These are phyloP conservation scores for Gastrolobium bilobum DNA, from an alignment of 306 rosid species.

Conservation along the genomic window DNA sequence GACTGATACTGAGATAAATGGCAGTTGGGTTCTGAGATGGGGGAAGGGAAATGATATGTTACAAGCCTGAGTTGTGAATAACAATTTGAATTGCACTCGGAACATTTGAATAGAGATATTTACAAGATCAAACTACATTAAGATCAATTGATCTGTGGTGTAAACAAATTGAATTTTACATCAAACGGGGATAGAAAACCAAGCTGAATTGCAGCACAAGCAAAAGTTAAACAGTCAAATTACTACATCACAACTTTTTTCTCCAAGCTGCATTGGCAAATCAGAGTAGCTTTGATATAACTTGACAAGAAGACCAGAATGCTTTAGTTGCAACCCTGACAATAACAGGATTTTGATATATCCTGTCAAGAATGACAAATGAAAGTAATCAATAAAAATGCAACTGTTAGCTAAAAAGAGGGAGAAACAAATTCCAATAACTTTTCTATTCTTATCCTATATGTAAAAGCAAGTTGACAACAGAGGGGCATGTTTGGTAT, in stretches of 20 bases:
- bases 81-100: constrained; percentile 48
- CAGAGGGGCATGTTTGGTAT: background rate
- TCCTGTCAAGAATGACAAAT: constrained; percentile 58
- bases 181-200: constrained; percentile 30
- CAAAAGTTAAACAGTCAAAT: constrained; percentile 34
- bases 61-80: constrained; percentile 21
- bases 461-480: background rate
- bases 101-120: constrained; percentile 49
- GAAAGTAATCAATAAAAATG: background rate
- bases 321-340: constrained; percentile 80
- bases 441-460: background rate
- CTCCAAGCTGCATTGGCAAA: constrained; percentile 49
- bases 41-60: background rate
- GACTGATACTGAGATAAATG: background rate
- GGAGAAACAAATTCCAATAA: background rate
- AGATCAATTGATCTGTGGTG: constrained; percentile 44
- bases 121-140: constrained; percentile 54
- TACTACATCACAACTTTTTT: constrained; percentile 43
- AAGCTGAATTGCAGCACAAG: constrained; percentile 49
- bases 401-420: background rate
- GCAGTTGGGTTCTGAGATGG: background rate
- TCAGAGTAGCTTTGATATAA: constrained; percentile 92
- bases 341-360: constrained; percentile 95
- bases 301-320: constrained; percentile 91
- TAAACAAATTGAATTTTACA: constrained; percentile 52